Conservation (phyloP, 164 flowering plant species). For the Taxillus chinensis region DNA sequence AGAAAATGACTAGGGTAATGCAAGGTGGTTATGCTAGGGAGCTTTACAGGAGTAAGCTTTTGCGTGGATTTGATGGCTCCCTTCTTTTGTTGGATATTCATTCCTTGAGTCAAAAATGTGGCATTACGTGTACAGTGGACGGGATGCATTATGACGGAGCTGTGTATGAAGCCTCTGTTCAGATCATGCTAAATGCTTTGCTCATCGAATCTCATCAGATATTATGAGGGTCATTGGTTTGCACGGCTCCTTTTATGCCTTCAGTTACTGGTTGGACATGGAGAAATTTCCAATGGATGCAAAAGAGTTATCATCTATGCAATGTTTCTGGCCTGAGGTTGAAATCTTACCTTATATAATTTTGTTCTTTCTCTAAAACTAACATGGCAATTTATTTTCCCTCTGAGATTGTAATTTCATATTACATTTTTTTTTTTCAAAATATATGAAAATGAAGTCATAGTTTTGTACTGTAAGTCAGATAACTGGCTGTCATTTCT, state of each 20-base stretch:
- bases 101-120: conserved; percentile 60
- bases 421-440: too few relatives aligned
- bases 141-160: conserved; percentile 82
- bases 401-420: too few relatives aligned
- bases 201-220: conserved; percentile 81
- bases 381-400: too few relatives aligned
- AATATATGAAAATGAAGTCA: too few relatives aligned
- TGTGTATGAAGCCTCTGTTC: conserved; percentile 79
- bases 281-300: too few relatives aligned
- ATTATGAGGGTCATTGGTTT: conserved; percentile 20
- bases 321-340: too few relatives aligned
- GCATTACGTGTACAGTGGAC: conserved; percentile 66
- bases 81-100: conserved; percentile 53
- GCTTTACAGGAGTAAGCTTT: conserved; percentile 44
- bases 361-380: too few relatives aligned
- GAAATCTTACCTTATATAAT: too few relatives aligned
- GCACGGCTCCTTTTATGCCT: background rate
- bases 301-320: too few relatives aligned
- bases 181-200: conserved; percentile 76
- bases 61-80: conserved; percentile 62
- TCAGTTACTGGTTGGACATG: too few relatives aligned
- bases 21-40: conserved; percentile 36
- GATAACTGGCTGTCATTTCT: too few relatives aligned
- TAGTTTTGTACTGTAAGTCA: too few relatives aligned
- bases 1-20: conserved; percentile 41